These are phyloP conservation scores for Candida succiphila DNA, from an alignment of 805 yeast species.

Conservation along the genomic window DNA sequence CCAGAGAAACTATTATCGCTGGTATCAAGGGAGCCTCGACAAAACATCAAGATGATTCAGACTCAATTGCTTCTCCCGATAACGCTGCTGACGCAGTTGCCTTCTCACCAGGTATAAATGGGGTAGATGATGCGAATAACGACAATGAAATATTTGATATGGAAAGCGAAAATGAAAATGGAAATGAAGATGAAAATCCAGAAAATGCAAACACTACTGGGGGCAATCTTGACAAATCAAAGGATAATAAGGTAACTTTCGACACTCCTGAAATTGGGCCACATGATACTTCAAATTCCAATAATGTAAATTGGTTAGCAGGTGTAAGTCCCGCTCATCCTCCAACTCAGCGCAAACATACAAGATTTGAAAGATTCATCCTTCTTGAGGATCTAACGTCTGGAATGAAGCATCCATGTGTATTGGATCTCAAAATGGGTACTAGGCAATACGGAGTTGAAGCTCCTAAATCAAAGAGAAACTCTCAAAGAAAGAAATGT, in stretches of 20 bases:
- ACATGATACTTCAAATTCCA: too few species aligned
- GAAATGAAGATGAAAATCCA: background rate
- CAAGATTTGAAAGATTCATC: constrained; percentile 71
- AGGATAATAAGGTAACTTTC: too few species aligned
- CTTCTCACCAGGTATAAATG: too few species aligned
- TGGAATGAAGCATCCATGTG: constrained; percentile 79
- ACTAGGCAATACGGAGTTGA: constrained; percentile 98
- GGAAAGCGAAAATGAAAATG: constrained; percentile 29
- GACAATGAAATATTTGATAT: constrained; percentile 30
- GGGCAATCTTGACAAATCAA: too few species aligned
- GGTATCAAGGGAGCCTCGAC: constrained; percentile 6
- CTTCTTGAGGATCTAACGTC: constrained; percentile 84
- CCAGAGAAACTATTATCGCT: constrained; percentile 17
- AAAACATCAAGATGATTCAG: constrained; percentile 1
- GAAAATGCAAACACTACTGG: constrained; percentile 1
- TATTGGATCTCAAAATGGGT: constrained; percentile 94
- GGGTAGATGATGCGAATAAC: too few species aligned
- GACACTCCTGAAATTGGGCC: too few species aligned
- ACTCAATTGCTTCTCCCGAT: too few species aligned
- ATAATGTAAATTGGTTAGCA: too few species aligned
- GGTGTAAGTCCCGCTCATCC: too few species aligned
- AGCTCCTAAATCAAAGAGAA: constrained; percentile 60
- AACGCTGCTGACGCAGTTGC: too few species aligned
- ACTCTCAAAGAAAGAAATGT: constrained; percentile 79
- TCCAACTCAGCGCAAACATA: constrained; percentile 19